Conservation (phyloP, 202 grass and related monocot species). For the Zizania palustris region DNA sequence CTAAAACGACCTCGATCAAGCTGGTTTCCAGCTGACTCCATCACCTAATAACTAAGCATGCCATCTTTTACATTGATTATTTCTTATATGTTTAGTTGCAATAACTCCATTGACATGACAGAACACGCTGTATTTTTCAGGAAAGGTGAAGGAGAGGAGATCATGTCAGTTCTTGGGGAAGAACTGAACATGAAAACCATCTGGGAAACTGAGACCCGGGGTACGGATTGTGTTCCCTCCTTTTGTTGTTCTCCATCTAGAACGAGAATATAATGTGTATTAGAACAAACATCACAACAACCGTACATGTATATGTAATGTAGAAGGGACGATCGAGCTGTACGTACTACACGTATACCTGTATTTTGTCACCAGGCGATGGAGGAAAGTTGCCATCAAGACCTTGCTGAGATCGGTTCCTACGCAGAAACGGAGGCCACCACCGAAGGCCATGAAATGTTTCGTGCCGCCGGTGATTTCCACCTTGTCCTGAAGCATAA, state of each 20-base stretch:
- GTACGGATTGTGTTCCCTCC: slow-evolving; percentile 80
- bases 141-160: not conserved
- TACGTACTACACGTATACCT: too few relatives aligned
- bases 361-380: slow-evolving; percentile 72
- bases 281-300: not conserved
- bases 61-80: slow-evolving; percentile 34
- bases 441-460: slow-evolving; percentile 81
- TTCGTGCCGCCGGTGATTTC: slow-evolving; percentile 70
- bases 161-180: slow-evolving; percentile 53
- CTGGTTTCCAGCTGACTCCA: slow-evolving; percentile 5
- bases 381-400: slow-evolving; percentile 76
- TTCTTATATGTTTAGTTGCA: slow-evolving; percentile 24
- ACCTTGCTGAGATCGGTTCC: slow-evolving; percentile 72
- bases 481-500: slow-evolving; percentile 47
- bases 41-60: slow-evolving; percentile 44
- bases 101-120: not conserved
- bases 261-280: slow-evolving; percentile 18
- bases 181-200: slow-evolving; percentile 69
- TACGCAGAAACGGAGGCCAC: slow-evolving; percentile 69
- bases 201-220: slow-evolving; percentile 63
- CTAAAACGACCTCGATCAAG: slow-evolving; percentile 45
- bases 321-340: too few relatives aligned
- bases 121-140: not conserved
- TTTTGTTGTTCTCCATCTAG: slow-evolving; percentile 58
- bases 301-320: not conserved